phyloP scores from a whole-genome alignment of 345 rosid genomes.

The Triadica sebifera region DNA sequence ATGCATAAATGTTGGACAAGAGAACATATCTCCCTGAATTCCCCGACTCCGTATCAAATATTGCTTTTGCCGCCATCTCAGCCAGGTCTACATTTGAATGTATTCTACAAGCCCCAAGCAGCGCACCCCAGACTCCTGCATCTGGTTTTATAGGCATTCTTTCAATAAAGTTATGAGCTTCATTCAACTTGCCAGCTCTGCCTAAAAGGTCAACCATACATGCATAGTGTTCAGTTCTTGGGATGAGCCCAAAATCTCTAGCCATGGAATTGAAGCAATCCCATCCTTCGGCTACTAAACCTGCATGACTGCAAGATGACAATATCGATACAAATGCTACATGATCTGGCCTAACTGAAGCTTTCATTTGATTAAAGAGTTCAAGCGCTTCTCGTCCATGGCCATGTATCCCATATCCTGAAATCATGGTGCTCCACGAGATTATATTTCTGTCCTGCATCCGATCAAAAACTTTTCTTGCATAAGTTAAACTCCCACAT shows the following conservation, averaged over 20 bases:
- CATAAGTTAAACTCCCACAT: conserved; percentile 44
- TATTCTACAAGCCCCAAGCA: conserved; percentile 56
- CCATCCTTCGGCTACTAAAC: conserved; percentile 51
- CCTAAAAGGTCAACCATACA: conserved; percentile 59
- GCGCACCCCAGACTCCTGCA: conserved; percentile 45
- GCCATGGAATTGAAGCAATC: conserved; percentile 46
- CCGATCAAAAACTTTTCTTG: conserved; percentile 41
- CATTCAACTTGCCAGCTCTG: conserved; percentile 41
- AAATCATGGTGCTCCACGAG: conserved; percentile 54
- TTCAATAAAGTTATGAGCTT: conserved; percentile 43
- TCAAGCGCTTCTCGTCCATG: conserved; percentile 38
- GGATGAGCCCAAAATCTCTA: conserved; percentile 38
- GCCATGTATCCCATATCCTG: conserved; percentile 52
- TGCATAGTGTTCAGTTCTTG: conserved; percentile 43
- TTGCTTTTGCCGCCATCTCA: conserved; percentile 46
- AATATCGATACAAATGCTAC: conserved; percentile 44
- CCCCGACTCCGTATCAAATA: conserved; percentile 47
- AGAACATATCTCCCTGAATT: conserved; percentile 55
- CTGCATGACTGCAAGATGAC: conserved; percentile 55
- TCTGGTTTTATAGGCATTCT: conserved; percentile 44
- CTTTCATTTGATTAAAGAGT: conserved; percentile 47
- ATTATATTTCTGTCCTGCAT: conserved; percentile 40
- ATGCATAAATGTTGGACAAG: conserved; percentile 56
- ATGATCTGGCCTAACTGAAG: conserved; percentile 42
- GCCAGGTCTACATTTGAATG: conserved; percentile 45